Evolutionary conservation across 768 basidiomycete genomes (phyloP).

Genomic region (Kondoa subrosea): DNA sequence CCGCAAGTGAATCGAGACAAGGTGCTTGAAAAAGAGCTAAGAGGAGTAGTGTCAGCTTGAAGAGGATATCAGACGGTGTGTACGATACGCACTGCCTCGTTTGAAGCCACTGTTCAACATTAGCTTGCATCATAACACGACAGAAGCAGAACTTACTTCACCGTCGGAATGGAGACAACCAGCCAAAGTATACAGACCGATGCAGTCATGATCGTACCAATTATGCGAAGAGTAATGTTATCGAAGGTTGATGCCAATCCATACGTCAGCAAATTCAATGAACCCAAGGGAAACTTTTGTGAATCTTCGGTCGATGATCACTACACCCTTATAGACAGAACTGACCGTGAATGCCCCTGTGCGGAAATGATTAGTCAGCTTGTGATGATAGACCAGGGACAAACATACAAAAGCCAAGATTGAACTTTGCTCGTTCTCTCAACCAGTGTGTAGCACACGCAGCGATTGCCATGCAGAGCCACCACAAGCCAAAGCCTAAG

Average conservation of each 20-base stretch:
- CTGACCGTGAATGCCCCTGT: constrained; percentile 5
- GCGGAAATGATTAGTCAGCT: constrained; percentile 13
- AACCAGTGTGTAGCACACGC: constrained; percentile 14
- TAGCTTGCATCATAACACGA: constrained; percentile 8
- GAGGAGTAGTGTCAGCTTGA: neutral
- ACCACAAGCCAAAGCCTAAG: constrained; percentile 28
- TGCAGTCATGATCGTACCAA: constrained; percentile 25
- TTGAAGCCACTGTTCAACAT: no score
- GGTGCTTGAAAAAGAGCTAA: neutral
- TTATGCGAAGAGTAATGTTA: constrained; percentile 25
- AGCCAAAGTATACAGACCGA: constrained; percentile 23
- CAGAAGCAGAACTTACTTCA: neutral
- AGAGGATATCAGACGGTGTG: no score
- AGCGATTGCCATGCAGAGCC: constrained; percentile 23
- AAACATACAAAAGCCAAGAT: constrained; percentile 3
- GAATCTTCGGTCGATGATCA: neutral
- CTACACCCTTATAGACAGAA: no score
- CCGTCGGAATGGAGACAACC: constrained; percentile 19
- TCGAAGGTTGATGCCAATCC: constrained; percentile 24
- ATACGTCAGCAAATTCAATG: constrained; percentile 26
- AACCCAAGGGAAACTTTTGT: constrained; percentile 22
- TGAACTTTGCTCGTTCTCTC: constrained; percentile 6
- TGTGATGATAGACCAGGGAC: neutral
- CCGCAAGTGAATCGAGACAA: neutral
- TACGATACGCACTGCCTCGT: neutral